A percentile compares a stretch with the other conserved stretches of the same genome.
phyloP scores from a whole-genome alignment of 192 early-diverging fungal genomes.

The Rhizophagus prolifer region DNA sequence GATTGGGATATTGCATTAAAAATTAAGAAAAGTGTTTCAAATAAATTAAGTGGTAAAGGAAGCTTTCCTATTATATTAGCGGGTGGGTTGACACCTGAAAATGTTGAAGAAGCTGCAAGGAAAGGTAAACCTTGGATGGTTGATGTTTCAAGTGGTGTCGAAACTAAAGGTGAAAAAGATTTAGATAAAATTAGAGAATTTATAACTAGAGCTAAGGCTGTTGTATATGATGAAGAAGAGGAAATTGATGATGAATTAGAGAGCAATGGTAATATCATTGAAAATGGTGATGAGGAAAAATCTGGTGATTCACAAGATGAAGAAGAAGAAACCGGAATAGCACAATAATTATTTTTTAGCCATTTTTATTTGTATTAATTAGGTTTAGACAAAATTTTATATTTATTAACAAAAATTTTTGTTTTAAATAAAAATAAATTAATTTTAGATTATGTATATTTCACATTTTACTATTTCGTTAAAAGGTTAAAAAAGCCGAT shows the following conservation, averaged over 20 bases:
- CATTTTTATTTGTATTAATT: too few relatives aligned
- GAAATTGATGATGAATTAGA: background rate
- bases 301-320: background rate
- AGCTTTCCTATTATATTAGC: conserved; percentile 82
- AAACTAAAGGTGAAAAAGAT: conserved; percentile 82
- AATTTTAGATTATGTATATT: too few relatives aligned
- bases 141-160: conserved; percentile 93
- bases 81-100: conserved; percentile 83
- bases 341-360: background rate
- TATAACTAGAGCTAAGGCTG: conserved; percentile 60
- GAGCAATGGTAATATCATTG: background rate
- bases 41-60: conserved; percentile 24
- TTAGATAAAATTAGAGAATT: conserved; percentile 71
- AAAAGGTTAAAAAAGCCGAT: too few relatives aligned
- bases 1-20: conserved; percentile 80
- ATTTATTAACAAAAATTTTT: too few relatives aligned
- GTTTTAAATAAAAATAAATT: too few relatives aligned
- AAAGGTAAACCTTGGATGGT: conserved; percentile 78
- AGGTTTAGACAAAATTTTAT: too few relatives aligned
- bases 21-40: conserved; percentile 32
- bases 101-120: conserved; percentile 73
- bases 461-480: too few relatives aligned
- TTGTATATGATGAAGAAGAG: conserved; percentile 29
- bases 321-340: background rate
- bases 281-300: conserved; percentile 2